Conservation (phyloP, 2,329 filamentous ascomycete genomes). For the Fusarium scirpi region DNA sequence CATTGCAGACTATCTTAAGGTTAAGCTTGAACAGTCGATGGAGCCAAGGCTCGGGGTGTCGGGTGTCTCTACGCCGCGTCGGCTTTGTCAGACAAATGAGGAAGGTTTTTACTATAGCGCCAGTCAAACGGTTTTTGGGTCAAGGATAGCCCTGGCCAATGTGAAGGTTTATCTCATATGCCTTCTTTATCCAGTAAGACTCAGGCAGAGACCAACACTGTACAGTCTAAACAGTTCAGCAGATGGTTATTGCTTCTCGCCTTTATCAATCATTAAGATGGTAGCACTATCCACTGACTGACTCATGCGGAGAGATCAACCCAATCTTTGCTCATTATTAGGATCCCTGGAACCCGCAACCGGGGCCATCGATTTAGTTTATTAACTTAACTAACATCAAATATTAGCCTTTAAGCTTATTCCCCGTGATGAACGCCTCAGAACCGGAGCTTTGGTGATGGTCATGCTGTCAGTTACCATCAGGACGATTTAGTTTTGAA, state of each 20-base stretch:
- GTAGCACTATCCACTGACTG: neutral
- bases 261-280: neutral
- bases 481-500: too few species aligned
- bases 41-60: slow-evolving; percentile 10
- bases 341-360: neutral
- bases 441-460: neutral
- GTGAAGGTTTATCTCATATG: neutral
- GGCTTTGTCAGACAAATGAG: slow-evolving; percentile 29
- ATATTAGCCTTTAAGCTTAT: slow-evolving; percentile 33
- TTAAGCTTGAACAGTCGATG: neutral
- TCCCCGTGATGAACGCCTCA: slow-evolving; percentile 16
- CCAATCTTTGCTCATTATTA: neutral
- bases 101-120: slow-evolving; percentile 34
- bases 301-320: neutral
- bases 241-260: neutral
- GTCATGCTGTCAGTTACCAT: neutral
- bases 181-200: neutral
- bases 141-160: neutral
- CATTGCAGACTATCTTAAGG: neutral
- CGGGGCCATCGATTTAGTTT: slow-evolving; percentile 5
- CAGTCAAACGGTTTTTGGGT: slow-evolving; percentile 10
- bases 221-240: too few species aligned
- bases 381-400: neutral
- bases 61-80: slow-evolving; percentile 3
- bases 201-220: neutral